Evolutionary conservation across 805 yeast genomes (phyloP).

Genomic region (Ogataea methylovora): DNA sequence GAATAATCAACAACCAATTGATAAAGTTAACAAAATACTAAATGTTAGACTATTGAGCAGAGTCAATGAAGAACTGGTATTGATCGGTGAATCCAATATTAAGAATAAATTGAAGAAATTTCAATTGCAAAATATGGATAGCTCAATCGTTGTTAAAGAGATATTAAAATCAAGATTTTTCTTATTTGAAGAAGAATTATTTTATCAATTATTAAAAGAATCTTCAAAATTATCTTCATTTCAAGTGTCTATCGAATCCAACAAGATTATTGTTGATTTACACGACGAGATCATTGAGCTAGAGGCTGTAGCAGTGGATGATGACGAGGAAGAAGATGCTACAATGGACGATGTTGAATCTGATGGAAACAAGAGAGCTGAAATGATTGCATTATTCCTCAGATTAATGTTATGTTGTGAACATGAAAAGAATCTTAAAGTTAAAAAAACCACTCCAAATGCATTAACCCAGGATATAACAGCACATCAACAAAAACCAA

Average conservation of each 20-base stretch:
- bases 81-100: constrained; percentile 51
- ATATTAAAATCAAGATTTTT: constrained; percentile 63
- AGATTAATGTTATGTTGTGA: constrained; percentile 57
- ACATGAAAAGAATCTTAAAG: constrained; percentile 38
- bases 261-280: constrained; percentile 58
- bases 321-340: constrained; percentile 27
- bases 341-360: constrained; percentile 10
- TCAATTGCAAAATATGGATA: constrained; percentile 5
- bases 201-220: constrained; percentile 70
- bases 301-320: constrained; percentile 44
- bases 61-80: constrained; percentile 21
- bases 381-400: constrained; percentile 42
- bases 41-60: constrained; percentile 42
- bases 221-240: constrained; percentile 61
- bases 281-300: constrained; percentile 64
- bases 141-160: constrained; percentile 34
- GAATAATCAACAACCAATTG: constrained; percentile 25
- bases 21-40: constrained; percentile 38
- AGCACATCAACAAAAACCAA: constrained; percentile 3
- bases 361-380: constrained; percentile 36
- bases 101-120: constrained; percentile 12
- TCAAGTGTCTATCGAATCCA: constrained; percentile 58
- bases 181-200: constrained; percentile 84
- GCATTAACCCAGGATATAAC: constrained; percentile 27
- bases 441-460: constrained; percentile 39